phyloP scores from a whole-genome alignment of 805 yeast species.

The Cephaloascus albidus region DNA sequence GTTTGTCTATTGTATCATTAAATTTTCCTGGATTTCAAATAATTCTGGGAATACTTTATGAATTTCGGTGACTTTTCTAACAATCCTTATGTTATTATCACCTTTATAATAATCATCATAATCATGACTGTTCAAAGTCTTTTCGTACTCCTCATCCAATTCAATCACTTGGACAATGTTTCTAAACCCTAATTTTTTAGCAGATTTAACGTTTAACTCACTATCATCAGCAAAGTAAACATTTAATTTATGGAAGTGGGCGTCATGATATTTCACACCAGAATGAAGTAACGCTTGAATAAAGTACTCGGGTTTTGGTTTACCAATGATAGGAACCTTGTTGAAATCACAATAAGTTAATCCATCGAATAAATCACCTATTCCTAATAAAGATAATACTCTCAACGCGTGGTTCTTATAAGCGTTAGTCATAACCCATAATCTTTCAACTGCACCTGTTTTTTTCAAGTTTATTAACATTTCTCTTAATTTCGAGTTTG shows the following conservation, averaged over 20 bases:
- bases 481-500: constrained; percentile 44
- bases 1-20: not conserved
- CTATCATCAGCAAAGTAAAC: constrained; percentile 75
- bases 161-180: constrained; percentile 71
- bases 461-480: constrained; percentile 33
- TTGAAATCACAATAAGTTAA: constrained; percentile 87
- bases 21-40: not conserved
- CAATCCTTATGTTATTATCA: constrained; percentile 22
- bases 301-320: constrained; percentile 75
- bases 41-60: not conserved
- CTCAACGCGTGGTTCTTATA: constrained; percentile 84
- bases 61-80: constrained; percentile 21
- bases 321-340: constrained; percentile 63
- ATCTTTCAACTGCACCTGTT: constrained; percentile 46
- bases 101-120: constrained; percentile 18
- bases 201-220: constrained; percentile 68
- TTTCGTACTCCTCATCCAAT: constrained; percentile 42
- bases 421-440: constrained; percentile 95
- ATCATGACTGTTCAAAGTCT: constrained; percentile 16
- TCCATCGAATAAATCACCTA: constrained; percentile 91
- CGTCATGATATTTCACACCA: constrained; percentile 30
- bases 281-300: constrained; percentile 55
- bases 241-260: constrained; percentile 38
- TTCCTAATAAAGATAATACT: constrained; percentile 68
- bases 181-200: constrained; percentile 62